Base-by-base conservation (phyloP, 2,329 filamentous ascomycete species). In the Atkinsonella texensis region DNA sequence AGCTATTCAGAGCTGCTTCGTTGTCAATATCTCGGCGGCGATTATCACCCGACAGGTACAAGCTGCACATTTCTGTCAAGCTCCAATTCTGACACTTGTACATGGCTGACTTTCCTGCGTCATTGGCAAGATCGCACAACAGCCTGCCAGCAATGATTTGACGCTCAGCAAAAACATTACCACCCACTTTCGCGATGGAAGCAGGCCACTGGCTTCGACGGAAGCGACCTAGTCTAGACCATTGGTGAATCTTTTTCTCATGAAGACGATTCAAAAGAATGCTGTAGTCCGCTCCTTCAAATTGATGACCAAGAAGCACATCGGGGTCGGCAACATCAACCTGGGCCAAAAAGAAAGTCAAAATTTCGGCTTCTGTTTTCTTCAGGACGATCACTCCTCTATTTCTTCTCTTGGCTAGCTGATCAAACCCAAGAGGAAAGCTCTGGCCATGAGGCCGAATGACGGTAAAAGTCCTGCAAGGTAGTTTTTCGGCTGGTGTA, bases 81-180 rank as follows among this genome's bases (percentile, higher is more conserved):
- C 87, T 95, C 93, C 93, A 98, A 3, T 90, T 95, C 68, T 96
- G 91, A 67, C 93, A 98, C 70, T 95, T 95, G 60, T 80, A 84
- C 91, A 97, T 97, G 57, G 89, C 80, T 11, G 91, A 96, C 73
- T 96, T 97, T 67, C 93, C 93, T 63, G 94, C 87, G 60, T 98
- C 93, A 65, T 98, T 98, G 53, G 85, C 89, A 54, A 97, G 74
- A 70, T 98, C 93, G 65, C 93, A 97, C 52, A 97, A 79, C 54
- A 98, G 73, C 59, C 93, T 84, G 41, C 93, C 93, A 55, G 90
- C 81, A 58, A 95, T 85, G 52, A 98, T 70, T 63, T 95, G 88
- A 53, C 91, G 84, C 67, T 98, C 93, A 2, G 87, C 87, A 65
- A 96, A 97, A 64, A 96, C 93, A 61, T 87, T 93, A 33, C 88